Evolutionary conservation across 2,329 filamentous ascomycete genomes (phyloP), one percentile per base, ranked within the genome.

Genomic region (Colletotrichum camelliae): DNA sequence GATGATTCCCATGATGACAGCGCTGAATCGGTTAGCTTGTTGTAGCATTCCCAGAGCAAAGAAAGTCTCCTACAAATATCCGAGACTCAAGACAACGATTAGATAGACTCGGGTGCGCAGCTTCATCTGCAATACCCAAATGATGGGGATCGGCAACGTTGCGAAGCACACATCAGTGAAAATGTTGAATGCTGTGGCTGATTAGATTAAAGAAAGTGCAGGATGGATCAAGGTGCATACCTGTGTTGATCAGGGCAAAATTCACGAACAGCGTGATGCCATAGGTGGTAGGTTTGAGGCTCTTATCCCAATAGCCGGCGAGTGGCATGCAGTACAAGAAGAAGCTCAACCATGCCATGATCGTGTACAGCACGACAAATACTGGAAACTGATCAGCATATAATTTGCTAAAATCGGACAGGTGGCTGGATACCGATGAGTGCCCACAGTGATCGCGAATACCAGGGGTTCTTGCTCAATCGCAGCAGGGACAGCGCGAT

Each of bases 121-220:
- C 77, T 84, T 85, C 79, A 86, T 82, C 70, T 87, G 83, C n/a
- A 87, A 78, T 8, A 79, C 78, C 82, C 84, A 85, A 65, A 88
- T 85, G 70, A 88, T 82, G 4, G 85, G 84, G 2, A 87, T 80
- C 1, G 86, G 86, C 21, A 87, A 79, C 2, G 84, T 82, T 1
- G 85, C 86, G 43, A 87, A 86, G n/a, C 83, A 80, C 9, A 87
- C 80, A 68, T 88, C 86, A n/a, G 86, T 87, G 10, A 83, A 81
- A 52, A 87, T 86, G 71, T 87, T 86, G 79, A 86, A 83, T 5
- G 79, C 83, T 81, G 65, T 76, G 9, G 18, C 58, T 12, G 58
- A 65, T 75, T 21, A 75, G 18, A 18, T 61, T 16, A 12, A 4
- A 67, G 70, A 5, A 43, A 52, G 13, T 69, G 43, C 13, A 21